A percentile compares a stretch with the other conserved stretches of the same genome.
Conservation (phyloP, 2,329 filamentous ascomycete species). For the Thyridium curvatum region DNA sequence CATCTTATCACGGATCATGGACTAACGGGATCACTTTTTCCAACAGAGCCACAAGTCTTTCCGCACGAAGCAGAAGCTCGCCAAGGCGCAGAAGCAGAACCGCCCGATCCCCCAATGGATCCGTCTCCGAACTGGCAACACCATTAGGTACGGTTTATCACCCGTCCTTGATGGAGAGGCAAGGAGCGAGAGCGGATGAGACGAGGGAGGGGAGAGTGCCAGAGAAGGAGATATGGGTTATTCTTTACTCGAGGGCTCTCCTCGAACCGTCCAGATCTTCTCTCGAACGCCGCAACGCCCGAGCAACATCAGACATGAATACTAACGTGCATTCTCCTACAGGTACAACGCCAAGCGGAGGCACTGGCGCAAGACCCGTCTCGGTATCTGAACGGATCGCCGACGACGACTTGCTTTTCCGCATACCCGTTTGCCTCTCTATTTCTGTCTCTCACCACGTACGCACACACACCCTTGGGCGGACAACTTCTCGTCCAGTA, state of each 20-base stretch:
- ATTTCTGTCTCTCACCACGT: too few relatives aligned
- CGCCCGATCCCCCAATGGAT: constrained; percentile 99
- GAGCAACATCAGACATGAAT: too few relatives aligned
- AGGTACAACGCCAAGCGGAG: constrained; percentile 99
- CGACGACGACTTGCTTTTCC: constrained; percentile 31
- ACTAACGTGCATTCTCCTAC: constrained; percentile 11
- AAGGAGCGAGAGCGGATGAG: background rate
- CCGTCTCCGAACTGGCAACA: constrained; percentile 95
- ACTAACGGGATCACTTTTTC: constrained; percentile 2
- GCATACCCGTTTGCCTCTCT: too few relatives aligned
- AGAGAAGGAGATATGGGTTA: constrained; percentile 1
- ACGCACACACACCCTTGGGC: constrained; percentile 2
- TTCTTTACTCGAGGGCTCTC: constrained; percentile 13
- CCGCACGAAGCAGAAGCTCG: constrained; percentile 99
- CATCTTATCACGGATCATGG: too few relatives aligned
- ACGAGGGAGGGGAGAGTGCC: too few relatives aligned
- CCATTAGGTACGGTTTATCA: constrained; percentile 77
- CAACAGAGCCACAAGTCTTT: constrained; percentile 97
- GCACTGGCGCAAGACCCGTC: constrained; percentile 99
- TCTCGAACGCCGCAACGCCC: too few relatives aligned
- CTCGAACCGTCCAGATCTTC: constrained; percentile 1
- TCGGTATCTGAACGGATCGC: constrained; percentile 77
- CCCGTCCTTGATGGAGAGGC: background rate
- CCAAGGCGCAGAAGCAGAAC: constrained; percentile 99
- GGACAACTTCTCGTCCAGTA: too few relatives aligned